phyloP scores from a whole-genome alignment of 2,329 filamentous ascomycete genomes.

The Calycina herbarum region DNA sequence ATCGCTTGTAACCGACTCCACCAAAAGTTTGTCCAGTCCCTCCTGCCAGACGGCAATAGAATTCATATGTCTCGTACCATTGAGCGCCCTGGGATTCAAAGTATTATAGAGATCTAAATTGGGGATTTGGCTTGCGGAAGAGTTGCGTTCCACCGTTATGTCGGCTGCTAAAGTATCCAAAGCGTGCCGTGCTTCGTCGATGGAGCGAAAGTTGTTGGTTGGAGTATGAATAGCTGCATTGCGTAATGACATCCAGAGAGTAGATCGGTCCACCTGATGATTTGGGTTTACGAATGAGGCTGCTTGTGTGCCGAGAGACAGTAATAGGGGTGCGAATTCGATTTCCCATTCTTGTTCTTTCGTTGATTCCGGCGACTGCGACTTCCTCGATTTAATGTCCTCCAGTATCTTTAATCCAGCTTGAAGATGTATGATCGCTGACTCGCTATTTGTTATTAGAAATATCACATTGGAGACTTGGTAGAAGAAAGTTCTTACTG shows the following conservation, averaged over 20 bases:
- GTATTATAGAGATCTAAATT: slow-evolving; percentile 34
- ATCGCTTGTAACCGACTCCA: slow-evolving; percentile 20
- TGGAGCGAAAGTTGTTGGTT: slow-evolving; percentile 43
- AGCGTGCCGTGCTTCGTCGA: slow-evolving; percentile 56
- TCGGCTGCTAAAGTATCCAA: slow-evolving; percentile 56
- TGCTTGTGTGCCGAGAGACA: slow-evolving; percentile 33
- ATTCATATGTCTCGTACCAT: slow-evolving; percentile 55
- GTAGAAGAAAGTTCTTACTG: slow-evolving; percentile 22
- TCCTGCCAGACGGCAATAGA: slow-evolving; percentile 26
- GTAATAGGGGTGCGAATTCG: slow-evolving; percentile 30
- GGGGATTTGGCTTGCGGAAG: slow-evolving; percentile 12
- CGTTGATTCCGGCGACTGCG: slow-evolving; percentile 1
- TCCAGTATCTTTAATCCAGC: slow-evolving; percentile 34
- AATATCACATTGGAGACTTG: background rate
- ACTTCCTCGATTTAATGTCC: slow-evolving; percentile 25
- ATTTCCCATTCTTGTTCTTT: slow-evolving; percentile 25
- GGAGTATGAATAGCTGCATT: slow-evolving; percentile 20
- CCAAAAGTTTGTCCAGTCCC: slow-evolving; percentile 24
- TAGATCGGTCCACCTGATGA: slow-evolving; percentile 24
- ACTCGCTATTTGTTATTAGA: slow-evolving; percentile 25
- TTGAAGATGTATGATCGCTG: slow-evolving; percentile 33
- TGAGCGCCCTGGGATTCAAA: slow-evolving; percentile 48
- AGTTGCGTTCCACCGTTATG: slow-evolving; percentile 54
- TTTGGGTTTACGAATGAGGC: slow-evolving; percentile 32
- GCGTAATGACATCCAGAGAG: slow-evolving; percentile 28